Evolutionary conservation across 306 rosid species (phyloP).

Genomic region (Vigna trinervia): DNA sequence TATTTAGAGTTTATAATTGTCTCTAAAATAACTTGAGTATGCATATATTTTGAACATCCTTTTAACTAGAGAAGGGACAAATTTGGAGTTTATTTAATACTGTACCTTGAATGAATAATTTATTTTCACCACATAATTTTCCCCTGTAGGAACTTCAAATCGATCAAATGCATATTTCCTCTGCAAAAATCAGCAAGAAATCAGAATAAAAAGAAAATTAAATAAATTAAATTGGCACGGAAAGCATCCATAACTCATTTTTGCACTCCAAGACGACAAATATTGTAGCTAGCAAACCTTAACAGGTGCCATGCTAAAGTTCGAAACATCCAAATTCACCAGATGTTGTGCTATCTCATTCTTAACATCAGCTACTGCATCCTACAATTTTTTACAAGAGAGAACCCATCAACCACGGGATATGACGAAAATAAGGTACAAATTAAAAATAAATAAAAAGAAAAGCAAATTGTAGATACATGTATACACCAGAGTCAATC

Average conservation of each 20-base stretch:
- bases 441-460: conserved; percentile 27
- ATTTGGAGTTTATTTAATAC: conserved; percentile 6
- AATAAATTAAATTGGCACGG: conserved; percentile 18
- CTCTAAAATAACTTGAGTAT: neutral
- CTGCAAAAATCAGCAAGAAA: conserved; percentile 55
- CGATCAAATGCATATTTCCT: conserved; percentile 93
- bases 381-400: conserved; percentile 53
- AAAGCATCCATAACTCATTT: conserved; percentile 22
- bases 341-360: conserved; percentile 72
- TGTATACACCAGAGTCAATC: neutral
- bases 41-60: conserved; percentile 13
- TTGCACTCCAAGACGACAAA: conserved; percentile 23
- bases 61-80: neutral
- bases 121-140: conserved; percentile 83
- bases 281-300: conserved; percentile 65
- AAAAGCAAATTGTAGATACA: conserved; percentile 26
- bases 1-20: conserved; percentile 5
- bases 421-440: conserved; percentile 29
- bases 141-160: conserved; percentile 81
- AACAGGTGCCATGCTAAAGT: conserved; percentile 84
- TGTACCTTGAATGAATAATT: conserved; percentile 90
- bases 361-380: conserved; percentile 70
- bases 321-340: conserved; percentile 69
- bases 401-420: conserved; percentile 29
- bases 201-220: conserved; percentile 21